phyloP scores from a whole-genome alignment of 192 early-diverging fungal species.

The Coemansia sp. region DNA sequence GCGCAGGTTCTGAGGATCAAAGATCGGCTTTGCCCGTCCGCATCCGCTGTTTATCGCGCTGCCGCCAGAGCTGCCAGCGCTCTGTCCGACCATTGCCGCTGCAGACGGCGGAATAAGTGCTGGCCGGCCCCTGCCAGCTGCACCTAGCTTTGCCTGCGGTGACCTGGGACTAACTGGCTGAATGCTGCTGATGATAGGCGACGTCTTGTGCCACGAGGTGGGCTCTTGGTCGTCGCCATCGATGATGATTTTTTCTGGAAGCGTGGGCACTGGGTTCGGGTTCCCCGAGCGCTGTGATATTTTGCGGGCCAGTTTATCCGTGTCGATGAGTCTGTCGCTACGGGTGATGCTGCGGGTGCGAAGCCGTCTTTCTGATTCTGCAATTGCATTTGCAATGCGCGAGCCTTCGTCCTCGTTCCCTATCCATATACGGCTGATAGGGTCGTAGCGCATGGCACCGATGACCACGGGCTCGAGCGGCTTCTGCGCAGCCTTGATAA shows the following conservation, averaged over 20 bases:
- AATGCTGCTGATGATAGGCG: conserved; percentile 5
- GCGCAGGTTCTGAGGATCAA: conserved; percentile 50
- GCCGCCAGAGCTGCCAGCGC: conserved; percentile 10
- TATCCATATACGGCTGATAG: conserved; percentile 33
- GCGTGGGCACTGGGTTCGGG: conserved; percentile 21
- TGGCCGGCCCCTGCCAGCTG: conserved; percentile 26
- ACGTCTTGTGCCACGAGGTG: not conserved
- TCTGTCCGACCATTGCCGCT: conserved; percentile 21
- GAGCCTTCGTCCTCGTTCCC: conserved; percentile 46
- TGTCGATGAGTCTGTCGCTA: conserved; percentile 31
- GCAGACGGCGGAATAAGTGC: conserved; percentile 44
- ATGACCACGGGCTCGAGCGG: conserved; percentile 35
- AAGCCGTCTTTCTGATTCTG: conserved; percentile 45
- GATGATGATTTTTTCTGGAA: conserved; percentile 27
- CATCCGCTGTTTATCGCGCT: conserved; percentile 3
- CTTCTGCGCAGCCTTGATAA: conserved; percentile 30
- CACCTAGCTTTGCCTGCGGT: conserved; percentile 16
- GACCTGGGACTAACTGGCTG: conserved; percentile 24
- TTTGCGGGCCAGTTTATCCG: conserved; percentile 47
- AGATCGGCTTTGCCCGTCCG: conserved; percentile 39
- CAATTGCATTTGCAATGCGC: conserved; percentile 43
- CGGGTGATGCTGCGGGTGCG: conserved; percentile 9
- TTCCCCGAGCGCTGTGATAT: conserved; percentile 39
- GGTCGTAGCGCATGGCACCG: conserved; percentile 46
- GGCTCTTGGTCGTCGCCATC: conserved; percentile 11